phyloP scores from a whole-genome alignment of 768 basidiomycete species.

The Suillus spraguei region DNA sequence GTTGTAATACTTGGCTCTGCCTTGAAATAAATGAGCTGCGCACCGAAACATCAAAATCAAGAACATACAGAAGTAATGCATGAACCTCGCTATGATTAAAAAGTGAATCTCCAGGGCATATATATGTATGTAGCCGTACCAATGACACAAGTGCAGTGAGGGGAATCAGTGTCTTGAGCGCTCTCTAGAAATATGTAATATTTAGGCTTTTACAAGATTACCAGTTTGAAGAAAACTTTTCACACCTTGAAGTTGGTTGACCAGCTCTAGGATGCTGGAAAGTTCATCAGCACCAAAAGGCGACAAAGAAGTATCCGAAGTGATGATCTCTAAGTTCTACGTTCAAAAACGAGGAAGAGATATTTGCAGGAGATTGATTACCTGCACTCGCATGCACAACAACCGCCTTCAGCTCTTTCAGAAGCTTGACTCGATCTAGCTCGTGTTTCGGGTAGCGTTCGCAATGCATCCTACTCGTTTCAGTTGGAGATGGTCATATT shows the following conservation, averaged over 20 bases:
- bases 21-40: constrained; percentile 11
- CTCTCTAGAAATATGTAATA: constrained; percentile 1
- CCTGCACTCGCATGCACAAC: constrained; percentile 21
- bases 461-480: constrained; percentile 14
- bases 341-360: constrained; percentile 8
- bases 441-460: constrained; percentile 10
- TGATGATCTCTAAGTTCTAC: constrained; percentile 8
- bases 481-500: background rate
- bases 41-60: background rate
- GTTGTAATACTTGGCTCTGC: constrained; percentile 42
- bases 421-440: constrained; percentile 1
- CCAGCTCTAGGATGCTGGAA: constrained; percentile 12
- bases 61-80: constrained; percentile 44
- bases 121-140: background rate
- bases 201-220: no score
- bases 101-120: background rate
- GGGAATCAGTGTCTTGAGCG: background rate
- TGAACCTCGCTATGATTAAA: constrained; percentile 39
- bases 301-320: constrained; percentile 12
- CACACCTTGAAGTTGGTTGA: constrained; percentile 15
- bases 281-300: constrained; percentile 15
- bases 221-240: background rate
- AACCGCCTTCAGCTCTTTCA: constrained; percentile 11
- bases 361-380: constrained; percentile 10
- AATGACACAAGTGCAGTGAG: constrained; percentile 8